Conservation (phyloP, 2,329 filamentous ascomycete genomes). For the Trichophyton simii region DNA sequence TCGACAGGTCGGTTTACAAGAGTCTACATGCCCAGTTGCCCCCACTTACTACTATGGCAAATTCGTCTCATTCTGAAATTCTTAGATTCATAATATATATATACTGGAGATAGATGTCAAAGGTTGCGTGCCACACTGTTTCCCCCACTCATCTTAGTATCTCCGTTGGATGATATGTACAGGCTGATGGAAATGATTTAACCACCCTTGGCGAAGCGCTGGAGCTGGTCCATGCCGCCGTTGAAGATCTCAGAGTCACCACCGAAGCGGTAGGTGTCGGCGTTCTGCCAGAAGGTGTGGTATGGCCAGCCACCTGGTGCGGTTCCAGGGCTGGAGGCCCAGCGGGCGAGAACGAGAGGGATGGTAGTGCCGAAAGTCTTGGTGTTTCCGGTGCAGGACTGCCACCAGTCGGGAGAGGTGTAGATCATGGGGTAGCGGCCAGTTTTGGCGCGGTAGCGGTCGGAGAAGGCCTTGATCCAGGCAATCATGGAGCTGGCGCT, state of each 20-base stretch:
- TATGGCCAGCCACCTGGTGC: slow-evolving; percentile 42
- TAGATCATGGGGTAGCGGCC: slow-evolving; percentile 43
- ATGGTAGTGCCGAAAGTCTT: slow-evolving; percentile 35
- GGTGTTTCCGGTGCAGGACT: slow-evolving; percentile 40
- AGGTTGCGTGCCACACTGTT: not conserved
- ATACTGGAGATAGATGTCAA: not conserved
- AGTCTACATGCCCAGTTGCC: too few relatives aligned
- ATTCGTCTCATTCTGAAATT: not conserved
- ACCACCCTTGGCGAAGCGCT: slow-evolving; percentile 22
- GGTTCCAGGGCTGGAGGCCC: slow-evolving; percentile 30
- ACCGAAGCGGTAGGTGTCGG: slow-evolving; percentile 38
- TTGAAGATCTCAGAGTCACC: slow-evolving; percentile 44
- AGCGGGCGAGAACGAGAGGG: slow-evolving; percentile 40
- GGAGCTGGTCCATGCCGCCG: slow-evolving; percentile 27
- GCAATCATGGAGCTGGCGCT: slow-evolving; percentile 36
- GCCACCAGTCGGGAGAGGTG: slow-evolving; percentile 44
- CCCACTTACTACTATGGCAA: not conserved
- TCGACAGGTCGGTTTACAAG: too few relatives aligned
- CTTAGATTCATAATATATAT: not conserved
- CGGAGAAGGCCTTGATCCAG: slow-evolving; percentile 44
- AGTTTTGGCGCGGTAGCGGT: slow-evolving; percentile 38
- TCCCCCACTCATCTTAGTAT: not conserved
- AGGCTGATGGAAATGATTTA: not conserved
- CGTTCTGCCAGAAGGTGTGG: slow-evolving; percentile 46
- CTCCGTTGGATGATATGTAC: not conserved